phyloP scores from a whole-genome alignment of 2,329 filamentous ascomycete genomes.

The Fusarium luffae region DNA sequence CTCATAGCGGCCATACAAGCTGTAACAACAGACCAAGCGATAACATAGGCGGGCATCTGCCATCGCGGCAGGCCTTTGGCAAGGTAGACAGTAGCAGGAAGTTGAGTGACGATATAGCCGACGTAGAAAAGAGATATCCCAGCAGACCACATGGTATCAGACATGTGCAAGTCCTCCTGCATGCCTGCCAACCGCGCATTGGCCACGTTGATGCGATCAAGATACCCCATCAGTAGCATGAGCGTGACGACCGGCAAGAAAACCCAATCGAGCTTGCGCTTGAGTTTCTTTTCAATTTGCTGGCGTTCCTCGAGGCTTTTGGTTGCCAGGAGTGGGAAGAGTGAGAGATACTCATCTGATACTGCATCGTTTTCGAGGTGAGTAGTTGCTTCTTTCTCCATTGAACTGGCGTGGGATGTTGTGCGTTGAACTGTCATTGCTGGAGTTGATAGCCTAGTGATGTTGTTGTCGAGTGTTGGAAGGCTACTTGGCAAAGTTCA shows the following conservation, averaged over 20 bases:
- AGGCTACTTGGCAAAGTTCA: background rate
- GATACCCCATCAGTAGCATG: background rate
- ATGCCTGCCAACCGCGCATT: background rate
- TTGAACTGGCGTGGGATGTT: background rate
- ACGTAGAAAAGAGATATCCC: background rate
- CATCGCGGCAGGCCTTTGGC: background rate
- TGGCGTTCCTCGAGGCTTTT: background rate
- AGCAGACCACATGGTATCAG: background rate
- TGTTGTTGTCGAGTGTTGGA: background rate
- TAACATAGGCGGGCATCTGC: background rate
- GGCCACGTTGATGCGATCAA: background rate
- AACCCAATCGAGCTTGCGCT: background rate
- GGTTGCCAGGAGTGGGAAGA: background rate
- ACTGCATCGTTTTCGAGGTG: background rate
- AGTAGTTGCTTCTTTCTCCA: background rate
- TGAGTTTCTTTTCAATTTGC: background rate
- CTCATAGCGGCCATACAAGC: background rate
- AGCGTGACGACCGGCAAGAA: background rate
- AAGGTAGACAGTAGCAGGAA: background rate
- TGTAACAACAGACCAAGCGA: background rate
- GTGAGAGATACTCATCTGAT: background rate
- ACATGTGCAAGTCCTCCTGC: background rate
- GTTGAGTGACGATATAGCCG: background rate
- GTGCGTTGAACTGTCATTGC: background rate
- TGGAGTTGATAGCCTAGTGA: background rate